Evolutionary conservation across 1,139 yeast genomes (phyloP), one percentile per base, ranked within the genome.

Genomic region (Arxiozyma slooffiae): DNA sequence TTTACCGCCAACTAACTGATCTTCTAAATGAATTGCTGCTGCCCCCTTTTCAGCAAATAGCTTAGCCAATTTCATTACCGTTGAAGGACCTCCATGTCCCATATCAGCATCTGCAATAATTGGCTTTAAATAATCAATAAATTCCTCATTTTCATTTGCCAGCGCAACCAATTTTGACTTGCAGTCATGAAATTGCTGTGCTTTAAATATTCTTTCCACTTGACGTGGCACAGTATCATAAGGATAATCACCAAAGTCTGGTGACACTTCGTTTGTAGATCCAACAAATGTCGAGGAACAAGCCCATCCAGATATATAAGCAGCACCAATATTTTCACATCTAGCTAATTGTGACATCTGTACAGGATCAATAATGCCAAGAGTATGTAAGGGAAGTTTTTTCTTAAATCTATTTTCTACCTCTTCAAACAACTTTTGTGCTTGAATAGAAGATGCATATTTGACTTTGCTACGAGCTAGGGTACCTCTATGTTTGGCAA

Each of bases 21-120:
- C 85, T 56, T 80, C 85, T 34, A 79, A 66, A 60, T 80, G 85
- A 47, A 80, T 77, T 43, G 79, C 84, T 11, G 85, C 81, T 2
- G 84, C 84, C 22, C 85, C 85, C 23, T 75, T 71, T 61, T 81
- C 85, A 20, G 81, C 83, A 67, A 80, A 81, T 49, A 79, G 61
- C 61, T 81, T 81, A 41, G 84, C 81, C 46, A 78, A 66, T 60
- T 80, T 80, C 81, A 79, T 78, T 20, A 80, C 81, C 0, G 84
- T 75, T 2, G 82, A 78, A 20, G 76, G 68, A 20, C 85, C 83
- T n/a, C 85, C 85, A 61, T 79, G 83, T 9, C 85, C 85, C 59
- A 82, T 80, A 56, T 80, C 85, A 9, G 77, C 85, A 60, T 80
- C 85, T 5, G 85, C 85, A 57, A 80, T 75, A 50, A 80, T 79